phyloP scores from a whole-genome alignment of 495 filamentous ascomycete species.

The Trichocladium antarcticum region DNA sequence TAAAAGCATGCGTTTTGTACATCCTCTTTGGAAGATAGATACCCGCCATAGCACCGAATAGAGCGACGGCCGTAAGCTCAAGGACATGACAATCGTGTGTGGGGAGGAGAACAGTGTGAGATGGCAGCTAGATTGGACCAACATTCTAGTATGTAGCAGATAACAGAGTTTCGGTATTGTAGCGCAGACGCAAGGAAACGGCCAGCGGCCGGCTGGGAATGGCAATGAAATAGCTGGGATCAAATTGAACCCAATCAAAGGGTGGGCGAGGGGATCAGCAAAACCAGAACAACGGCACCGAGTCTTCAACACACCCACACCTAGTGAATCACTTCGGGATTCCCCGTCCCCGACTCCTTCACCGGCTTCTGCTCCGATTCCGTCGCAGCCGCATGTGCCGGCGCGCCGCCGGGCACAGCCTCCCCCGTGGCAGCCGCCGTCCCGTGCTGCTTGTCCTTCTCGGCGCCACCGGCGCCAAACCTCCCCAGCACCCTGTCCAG shows the following conservation, averaged over 20 bases:
- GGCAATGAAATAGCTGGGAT: too few species aligned
- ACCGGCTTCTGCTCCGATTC: slow-evolving; percentile 7
- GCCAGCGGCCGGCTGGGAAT: too few species aligned
- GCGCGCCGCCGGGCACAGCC: slow-evolving; percentile 9
- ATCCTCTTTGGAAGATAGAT: too few species aligned
- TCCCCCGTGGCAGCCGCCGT: background rate
- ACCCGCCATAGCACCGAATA: too few species aligned
- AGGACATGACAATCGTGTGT: too few species aligned
- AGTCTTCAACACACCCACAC: background rate
- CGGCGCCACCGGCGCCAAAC: background rate
- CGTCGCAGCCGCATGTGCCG: slow-evolving; percentile 2
- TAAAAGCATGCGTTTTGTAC: too few species aligned
- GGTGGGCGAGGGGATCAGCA: background rate
- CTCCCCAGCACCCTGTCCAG: slow-evolving; percentile 25
- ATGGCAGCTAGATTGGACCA: too few species aligned
- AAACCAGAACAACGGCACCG: background rate
- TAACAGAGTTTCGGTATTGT: too few species aligned
- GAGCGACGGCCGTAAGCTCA: too few species aligned
- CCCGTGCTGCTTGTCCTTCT: slow-evolving; percentile 5
- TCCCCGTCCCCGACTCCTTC: background rate
- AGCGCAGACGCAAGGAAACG: too few species aligned
- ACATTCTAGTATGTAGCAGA: too few species aligned
- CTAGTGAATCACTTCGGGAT: slow-evolving; percentile 8
- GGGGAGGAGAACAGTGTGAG: too few species aligned
- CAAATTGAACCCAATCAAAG: background rate